These are phyloP conservation scores for Dissophora ornata DNA, from an alignment of 192 early-diverging fungal species.

Conservation along the genomic window DNA sequence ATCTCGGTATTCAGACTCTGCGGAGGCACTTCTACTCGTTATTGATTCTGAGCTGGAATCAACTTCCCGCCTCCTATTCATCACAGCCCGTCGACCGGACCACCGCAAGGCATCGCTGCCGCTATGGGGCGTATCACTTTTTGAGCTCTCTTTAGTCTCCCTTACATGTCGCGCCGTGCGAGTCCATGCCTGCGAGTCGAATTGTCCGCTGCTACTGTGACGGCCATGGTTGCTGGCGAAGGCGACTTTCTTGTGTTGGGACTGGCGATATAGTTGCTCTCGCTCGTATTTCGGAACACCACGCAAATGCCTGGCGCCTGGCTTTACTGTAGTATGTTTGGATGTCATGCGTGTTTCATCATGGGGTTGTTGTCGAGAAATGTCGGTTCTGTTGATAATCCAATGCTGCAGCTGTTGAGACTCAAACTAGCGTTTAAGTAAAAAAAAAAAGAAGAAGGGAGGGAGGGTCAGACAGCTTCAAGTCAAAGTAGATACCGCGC, in stretches of 20 bases:
- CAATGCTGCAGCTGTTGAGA: slow-evolving; percentile 19
- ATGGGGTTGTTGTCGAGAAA: too few relatives aligned
- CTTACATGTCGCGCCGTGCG: not conserved
- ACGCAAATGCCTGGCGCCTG: not conserved
- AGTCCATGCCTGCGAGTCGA: not conserved
- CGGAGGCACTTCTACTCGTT: not conserved
- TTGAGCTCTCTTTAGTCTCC: slow-evolving; percentile 8
- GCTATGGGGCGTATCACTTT: not conserved
- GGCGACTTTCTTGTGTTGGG: too few relatives aligned
- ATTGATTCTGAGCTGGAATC: not conserved
- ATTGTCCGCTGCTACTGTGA: not conserved
- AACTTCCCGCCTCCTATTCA: too few relatives aligned
- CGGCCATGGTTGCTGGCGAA: too few relatives aligned
- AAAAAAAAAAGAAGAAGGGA: not conserved
- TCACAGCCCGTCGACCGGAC: too few relatives aligned
- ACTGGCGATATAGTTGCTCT: too few relatives aligned
- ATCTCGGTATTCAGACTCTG: slow-evolving; percentile 21
- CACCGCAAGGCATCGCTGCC: too few relatives aligned
- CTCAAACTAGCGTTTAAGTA: not conserved
- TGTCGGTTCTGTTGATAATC: slow-evolving; percentile 2
- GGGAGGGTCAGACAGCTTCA: not conserved
- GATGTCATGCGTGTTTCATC: too few relatives aligned
- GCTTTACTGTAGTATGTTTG: too few relatives aligned
- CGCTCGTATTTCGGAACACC: too few relatives aligned
- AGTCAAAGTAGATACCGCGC: too few relatives aligned